A percentile compares a stretch with the other conserved stretches of the same genome.
Evolutionary conservation across 2,329 filamentous ascomycete species (phyloP).

Genomic region (Aureobasidium uvarum): DNA sequence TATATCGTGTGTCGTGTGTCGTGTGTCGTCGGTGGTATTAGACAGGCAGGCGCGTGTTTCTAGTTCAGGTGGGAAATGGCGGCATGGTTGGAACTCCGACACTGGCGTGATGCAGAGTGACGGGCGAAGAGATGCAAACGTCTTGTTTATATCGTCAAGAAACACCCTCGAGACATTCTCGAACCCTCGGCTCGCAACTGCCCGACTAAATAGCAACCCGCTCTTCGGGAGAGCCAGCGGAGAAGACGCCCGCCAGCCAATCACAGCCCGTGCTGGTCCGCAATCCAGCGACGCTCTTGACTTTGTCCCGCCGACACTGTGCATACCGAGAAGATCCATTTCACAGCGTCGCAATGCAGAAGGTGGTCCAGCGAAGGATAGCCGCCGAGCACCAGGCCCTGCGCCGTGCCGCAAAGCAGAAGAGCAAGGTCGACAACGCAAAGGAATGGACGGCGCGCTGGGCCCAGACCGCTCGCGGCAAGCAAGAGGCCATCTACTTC

Average conservation of each 20-base stretch:
- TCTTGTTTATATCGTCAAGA: conserved; percentile 3
- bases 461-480: not conserved
- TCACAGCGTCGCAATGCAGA: conserved; percentile 58
- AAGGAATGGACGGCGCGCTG: conserved; percentile 38
- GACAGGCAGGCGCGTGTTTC: not conserved
- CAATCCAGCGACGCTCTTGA: not conserved
- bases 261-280: not conserved
- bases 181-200: conserved; percentile 15
- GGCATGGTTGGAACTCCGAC: not conserved
- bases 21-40: too few species aligned
- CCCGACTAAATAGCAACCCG: conserved; percentile 1
- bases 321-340: not conserved
- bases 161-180: too few species aligned
- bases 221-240: not conserved
- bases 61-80: not conserved
- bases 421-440: conserved; percentile 30
- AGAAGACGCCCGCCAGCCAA: not conserved
- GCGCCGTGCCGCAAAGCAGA: conserved; percentile 36
- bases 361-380: conserved; percentile 64
- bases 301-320: not conserved
- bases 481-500: conserved; percentile 35
- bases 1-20: not conserved
- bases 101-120: not conserved
- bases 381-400: conserved; percentile 64
- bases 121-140: not conserved